Evolutionary conservation across 148 eudicot species (phyloP).

Genomic region (Bassia scoparia): DNA sequence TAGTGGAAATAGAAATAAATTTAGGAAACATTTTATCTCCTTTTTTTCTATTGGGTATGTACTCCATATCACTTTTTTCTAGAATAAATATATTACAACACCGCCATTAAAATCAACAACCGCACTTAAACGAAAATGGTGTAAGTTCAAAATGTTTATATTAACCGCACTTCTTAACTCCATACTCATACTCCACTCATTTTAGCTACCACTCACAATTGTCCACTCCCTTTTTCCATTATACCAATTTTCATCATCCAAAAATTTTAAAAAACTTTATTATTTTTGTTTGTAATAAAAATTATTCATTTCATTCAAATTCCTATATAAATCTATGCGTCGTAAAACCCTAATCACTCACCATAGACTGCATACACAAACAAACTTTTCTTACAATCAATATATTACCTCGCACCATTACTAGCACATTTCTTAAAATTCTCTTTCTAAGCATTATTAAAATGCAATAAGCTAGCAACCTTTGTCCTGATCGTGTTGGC

Average conservation of each 20-base stretch:
- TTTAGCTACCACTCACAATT: neutral
- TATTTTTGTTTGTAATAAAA: no score
- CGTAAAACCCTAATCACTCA: neutral
- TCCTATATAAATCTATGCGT: neutral
- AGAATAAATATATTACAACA: neutral
- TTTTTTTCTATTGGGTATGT: no score
- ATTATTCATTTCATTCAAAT: neutral
- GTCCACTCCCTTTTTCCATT: neutral
- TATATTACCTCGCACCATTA: no score
- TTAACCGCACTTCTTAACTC: constrained; percentile 2
- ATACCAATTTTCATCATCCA: no score
- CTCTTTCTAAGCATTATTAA: constrained; percentile 12
- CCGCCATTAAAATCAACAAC: neutral
- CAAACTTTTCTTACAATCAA: neutral
- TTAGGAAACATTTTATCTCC: no score
- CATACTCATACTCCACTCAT: neutral
- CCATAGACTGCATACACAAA: neutral
- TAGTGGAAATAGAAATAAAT: no score
- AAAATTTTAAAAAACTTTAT: no score
- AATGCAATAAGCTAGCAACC: constrained; percentile 17
- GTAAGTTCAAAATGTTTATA: neutral
- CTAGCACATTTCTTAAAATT: no score
- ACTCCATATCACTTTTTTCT: no score
- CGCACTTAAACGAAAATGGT: constrained; percentile 9
- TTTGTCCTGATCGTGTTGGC: constrained; percentile 10